Evolutionary conservation across 2,329 filamentous ascomycete species (phyloP).

Genomic region (Fusarium kyushuense): DNA sequence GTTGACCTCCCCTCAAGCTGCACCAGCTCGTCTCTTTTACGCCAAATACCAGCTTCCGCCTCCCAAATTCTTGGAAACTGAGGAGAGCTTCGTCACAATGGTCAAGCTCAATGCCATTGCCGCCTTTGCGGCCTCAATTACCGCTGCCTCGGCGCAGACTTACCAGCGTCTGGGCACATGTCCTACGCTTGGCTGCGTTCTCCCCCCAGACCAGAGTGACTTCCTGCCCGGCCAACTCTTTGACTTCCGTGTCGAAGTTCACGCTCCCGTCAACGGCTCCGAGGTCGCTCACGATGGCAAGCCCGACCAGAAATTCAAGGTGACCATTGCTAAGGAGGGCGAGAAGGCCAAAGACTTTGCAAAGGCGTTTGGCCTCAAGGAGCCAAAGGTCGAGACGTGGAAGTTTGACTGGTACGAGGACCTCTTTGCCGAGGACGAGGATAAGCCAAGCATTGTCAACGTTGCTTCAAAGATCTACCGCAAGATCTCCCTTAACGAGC

Average conservation of each 20-base stretch:
- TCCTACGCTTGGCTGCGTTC: slow-evolving; percentile 68
- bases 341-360: slow-evolving; percentile 65
- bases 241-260: slow-evolving; percentile 85
- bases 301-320: slow-evolving; percentile 80
- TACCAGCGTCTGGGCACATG: slow-evolving; percentile 71
- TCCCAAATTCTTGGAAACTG: slow-evolving; percentile 13
- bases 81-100: slow-evolving; percentile 43
- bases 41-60: slow-evolving; percentile 14
- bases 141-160: slow-evolving; percentile 65
- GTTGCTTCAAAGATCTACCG: slow-evolving; percentile 85
- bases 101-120: slow-evolving; percentile 54
- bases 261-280: slow-evolving; percentile 83
- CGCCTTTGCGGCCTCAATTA: slow-evolving; percentile 52
- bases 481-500: slow-evolving; percentile 79
- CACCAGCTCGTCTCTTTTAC: slow-evolving; percentile 20
- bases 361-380: slow-evolving; percentile 75
- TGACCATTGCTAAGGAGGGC: slow-evolving; percentile 77
- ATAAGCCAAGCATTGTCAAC: slow-evolving; percentile 78
- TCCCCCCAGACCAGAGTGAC: slow-evolving; percentile 76
- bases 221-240: slow-evolving; percentile 88
- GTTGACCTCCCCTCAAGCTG: slow-evolving; percentile 34
- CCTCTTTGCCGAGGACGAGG: slow-evolving; percentile 79
- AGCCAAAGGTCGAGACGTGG: slow-evolving; percentile 83
- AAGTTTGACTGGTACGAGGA: slow-evolving; percentile 89
- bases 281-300: slow-evolving; percentile 77